A percentile compares a stretch with the other conserved stretches of the same genome.
These are phyloP conservation scores for Pleoardoris graminearum DNA, from an alignment of 2,329 filamentous ascomycete species.

Conservation along the genomic window DNA sequence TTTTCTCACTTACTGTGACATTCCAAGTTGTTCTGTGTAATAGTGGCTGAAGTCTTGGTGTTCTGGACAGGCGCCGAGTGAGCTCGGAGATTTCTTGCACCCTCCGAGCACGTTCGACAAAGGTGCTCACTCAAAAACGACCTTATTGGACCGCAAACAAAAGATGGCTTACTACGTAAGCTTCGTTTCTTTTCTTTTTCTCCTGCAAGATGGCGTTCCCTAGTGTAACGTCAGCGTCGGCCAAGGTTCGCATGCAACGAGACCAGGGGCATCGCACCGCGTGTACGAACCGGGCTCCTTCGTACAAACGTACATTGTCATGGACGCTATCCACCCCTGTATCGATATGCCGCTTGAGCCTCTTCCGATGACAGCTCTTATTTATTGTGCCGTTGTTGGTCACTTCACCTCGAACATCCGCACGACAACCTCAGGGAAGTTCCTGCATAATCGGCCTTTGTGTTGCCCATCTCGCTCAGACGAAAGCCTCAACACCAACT, in stretches of 20 bases:
- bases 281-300: no score
- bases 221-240: background rate
- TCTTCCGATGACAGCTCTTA: background rate
- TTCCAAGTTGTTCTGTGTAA: no score
- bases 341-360: background rate
- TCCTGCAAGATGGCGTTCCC: no score
- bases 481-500: no score
- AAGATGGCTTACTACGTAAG: no score
- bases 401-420: background rate
- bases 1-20: no score
- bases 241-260: no score
- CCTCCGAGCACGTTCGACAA: background rate
- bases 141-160: background rate
- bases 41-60: background rate
- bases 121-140: background rate
- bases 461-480: no score
- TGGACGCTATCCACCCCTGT: background rate
- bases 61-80: background rate
- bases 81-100: background rate
- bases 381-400: background rate
- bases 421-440: no score
- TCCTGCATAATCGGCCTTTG: no score
- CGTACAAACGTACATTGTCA: background rate
- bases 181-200: no score
- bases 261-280: background rate